Evolutionary conservation across 2,329 filamentous ascomycete genomes (phyloP).

Genomic region (Byssothecium circinans): DNA sequence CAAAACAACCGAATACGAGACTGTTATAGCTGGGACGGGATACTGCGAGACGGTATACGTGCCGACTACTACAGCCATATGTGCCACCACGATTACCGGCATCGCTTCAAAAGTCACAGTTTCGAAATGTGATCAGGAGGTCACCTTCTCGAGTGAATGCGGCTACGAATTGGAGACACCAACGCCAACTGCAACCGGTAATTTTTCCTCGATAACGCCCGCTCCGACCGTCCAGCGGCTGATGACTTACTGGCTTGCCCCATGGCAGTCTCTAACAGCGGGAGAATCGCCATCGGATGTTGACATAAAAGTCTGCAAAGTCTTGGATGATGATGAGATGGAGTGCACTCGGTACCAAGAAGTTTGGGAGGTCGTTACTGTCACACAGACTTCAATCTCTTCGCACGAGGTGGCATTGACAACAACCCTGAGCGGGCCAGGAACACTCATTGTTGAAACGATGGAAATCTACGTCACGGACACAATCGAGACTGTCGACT

Average conservation of each 20-base stretch:
- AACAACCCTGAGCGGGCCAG: constrained; percentile 41
- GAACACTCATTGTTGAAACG: constrained; percentile 43
- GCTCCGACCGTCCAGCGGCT: constrained; percentile 43
- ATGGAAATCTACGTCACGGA: constrained; percentile 44
- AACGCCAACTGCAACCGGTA: constrained; percentile 21
- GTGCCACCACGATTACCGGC: constrained; percentile 48
- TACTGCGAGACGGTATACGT: constrained; percentile 47
- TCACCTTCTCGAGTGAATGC: constrained; percentile 51
- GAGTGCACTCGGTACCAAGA: constrained; percentile 47
- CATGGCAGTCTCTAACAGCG: constrained; percentile 48
- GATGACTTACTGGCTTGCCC: constrained; percentile 50
- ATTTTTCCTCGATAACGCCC: constrained; percentile 38
- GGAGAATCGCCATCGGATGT: constrained; percentile 45
- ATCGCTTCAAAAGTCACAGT: constrained; percentile 46
- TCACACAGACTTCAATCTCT: constrained; percentile 43
- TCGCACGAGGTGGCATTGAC: constrained; percentile 43
- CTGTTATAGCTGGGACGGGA: constrained; percentile 22
- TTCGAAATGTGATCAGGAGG: constrained; percentile 47
- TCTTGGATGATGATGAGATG: constrained; percentile 37
- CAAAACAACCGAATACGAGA: constrained; percentile 36
- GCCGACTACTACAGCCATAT: constrained; percentile 47
- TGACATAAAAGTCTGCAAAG: constrained; percentile 46
- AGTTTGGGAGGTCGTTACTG: constrained; percentile 45
- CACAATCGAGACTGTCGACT: constrained; percentile 41
- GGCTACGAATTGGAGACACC: constrained; percentile 47